phyloP scores from a whole-genome alignment of 129 eudicot species.

The Centrapalus pauciflorus region DNA sequence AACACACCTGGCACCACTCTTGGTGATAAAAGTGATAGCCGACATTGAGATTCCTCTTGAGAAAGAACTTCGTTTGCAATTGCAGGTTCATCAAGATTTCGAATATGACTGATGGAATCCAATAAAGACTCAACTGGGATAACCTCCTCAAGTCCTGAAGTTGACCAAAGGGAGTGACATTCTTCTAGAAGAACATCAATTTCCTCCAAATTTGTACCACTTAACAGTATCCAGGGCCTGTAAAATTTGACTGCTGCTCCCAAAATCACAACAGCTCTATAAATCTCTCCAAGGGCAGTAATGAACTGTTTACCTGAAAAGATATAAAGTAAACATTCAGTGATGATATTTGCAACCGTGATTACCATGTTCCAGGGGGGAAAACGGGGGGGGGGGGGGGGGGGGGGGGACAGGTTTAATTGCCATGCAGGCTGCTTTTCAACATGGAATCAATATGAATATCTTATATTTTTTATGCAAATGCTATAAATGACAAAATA shows the following conservation, averaged over 20 bases:
- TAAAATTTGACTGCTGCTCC: slow-evolving; percentile 54
- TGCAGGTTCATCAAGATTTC: slow-evolving; percentile 41
- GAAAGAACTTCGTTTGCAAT: slow-evolving; percentile 29
- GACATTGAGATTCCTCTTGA: slow-evolving; percentile 45
- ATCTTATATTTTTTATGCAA: not conserved
- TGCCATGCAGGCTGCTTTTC: not conserved
- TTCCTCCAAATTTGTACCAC: slow-evolving; percentile 26
- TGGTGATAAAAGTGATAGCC: slow-evolving; percentile 52
- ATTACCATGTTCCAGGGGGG: not conserved
- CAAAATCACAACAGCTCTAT: slow-evolving; percentile 57
- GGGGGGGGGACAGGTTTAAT: too few species aligned
- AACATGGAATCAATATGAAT: not conserved
- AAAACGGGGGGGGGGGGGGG: too few species aligned
- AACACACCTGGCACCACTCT: slow-evolving; percentile 53
- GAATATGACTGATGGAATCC: slow-evolving; percentile 50
- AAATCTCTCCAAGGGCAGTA: slow-evolving; percentile 72
- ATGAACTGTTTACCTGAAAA: slow-evolving; percentile 51
- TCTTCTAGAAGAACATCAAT: slow-evolving; percentile 52
- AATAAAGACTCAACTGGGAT: slow-evolving; percentile 31
- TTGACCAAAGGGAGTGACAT: slow-evolving; percentile 62
- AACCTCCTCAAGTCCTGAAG: slow-evolving; percentile 66
- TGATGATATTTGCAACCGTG: not conserved
- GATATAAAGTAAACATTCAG: not conserved
- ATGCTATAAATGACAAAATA: not conserved
- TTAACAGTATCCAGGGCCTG: slow-evolving; percentile 59